Conservation (phyloP, 192 early-diverging fungal genomes). For the Podila horticola region DNA sequence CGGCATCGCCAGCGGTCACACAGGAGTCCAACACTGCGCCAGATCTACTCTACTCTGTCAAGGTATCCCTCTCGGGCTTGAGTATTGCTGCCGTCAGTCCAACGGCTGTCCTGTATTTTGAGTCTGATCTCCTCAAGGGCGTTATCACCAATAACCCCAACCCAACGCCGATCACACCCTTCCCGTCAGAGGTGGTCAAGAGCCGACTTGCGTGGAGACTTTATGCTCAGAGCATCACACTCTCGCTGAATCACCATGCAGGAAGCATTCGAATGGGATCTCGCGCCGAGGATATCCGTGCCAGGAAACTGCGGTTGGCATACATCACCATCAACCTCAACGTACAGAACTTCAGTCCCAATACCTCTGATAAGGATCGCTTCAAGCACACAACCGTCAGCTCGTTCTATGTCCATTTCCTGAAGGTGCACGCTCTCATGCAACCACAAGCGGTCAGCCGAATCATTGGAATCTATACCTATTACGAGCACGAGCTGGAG, state of each 20-base stretch:
- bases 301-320: constrained; percentile 61
- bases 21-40: background rate
- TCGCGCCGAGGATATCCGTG: constrained; percentile 52
- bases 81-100: constrained; percentile 71
- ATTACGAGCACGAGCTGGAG: constrained; percentile 74
- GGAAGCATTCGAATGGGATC: constrained; percentile 29
- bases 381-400: constrained; percentile 49
- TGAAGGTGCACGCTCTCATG: constrained; percentile 76
- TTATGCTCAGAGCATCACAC: constrained; percentile 62
- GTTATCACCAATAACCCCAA: constrained; percentile 63
- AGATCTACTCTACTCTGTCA: constrained; percentile 63
- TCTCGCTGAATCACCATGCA: constrained; percentile 64
- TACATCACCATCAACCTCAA: constrained; percentile 73
- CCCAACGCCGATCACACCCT: constrained; percentile 16
- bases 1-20: background rate
- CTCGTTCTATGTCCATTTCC: constrained; percentile 63
- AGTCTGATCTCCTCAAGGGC: constrained; percentile 69
- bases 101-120: constrained; percentile 62
- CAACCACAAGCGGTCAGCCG: constrained; percentile 75
- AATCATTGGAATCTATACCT: constrained; percentile 70
- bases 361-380: constrained; percentile 38
- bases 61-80: constrained; percentile 69
- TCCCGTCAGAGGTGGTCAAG: constrained; percentile 13
- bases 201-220: constrained; percentile 61
- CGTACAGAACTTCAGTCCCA: constrained; percentile 63